Percentiles rank a stretch among this genome's conserved stretches.
Conservation (phyloP, 768 basidiomycete species). For the Calvatia gigantea region DNA sequence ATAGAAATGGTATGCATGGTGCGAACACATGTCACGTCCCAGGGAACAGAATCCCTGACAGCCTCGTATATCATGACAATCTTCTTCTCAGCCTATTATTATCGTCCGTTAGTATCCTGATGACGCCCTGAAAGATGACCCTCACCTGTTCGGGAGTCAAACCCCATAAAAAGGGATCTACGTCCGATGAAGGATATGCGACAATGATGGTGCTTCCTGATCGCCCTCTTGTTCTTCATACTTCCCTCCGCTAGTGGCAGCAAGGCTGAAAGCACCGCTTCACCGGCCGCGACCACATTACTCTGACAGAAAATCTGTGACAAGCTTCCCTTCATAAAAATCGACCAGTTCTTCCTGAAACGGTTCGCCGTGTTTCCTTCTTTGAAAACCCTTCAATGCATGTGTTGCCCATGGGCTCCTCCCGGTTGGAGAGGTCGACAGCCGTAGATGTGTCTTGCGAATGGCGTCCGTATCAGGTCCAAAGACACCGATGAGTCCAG, state of each 20-base stretch:
- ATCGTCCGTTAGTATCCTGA: too few species aligned
- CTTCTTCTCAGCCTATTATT: conserved; percentile 58
- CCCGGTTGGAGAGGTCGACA: conserved; percentile 33
- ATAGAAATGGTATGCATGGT: conserved; percentile 66
- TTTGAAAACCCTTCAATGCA: conserved; percentile 39
- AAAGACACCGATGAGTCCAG: conserved; percentile 61
- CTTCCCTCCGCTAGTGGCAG: conserved; percentile 44
- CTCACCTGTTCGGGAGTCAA: conserved; percentile 49
- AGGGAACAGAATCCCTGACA: conserved; percentile 61
- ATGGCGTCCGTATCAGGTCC: conserved; percentile 40
- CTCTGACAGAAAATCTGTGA: conserved; percentile 59
- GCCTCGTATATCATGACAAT: conserved; percentile 58
- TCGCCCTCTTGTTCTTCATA: conserved; percentile 50
- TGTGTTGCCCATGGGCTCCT: conserved; percentile 42
- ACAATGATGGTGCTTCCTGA: conserved; percentile 56
- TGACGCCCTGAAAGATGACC: neutral
- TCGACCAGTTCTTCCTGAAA: conserved; percentile 61
- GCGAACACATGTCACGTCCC: conserved; percentile 66
- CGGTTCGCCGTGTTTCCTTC: conserved; percentile 48
- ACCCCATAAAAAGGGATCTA: conserved; percentile 63
- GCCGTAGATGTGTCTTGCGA: conserved; percentile 49
- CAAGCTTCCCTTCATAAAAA: conserved; percentile 61
- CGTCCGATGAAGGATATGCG: conserved; percentile 57
- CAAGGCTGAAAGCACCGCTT: conserved; percentile 56
- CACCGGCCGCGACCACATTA: conserved; percentile 64